A percentile compares a stretch with the other conserved stretches of the same genome.
Conservation (phyloP, 805 yeast species). For the Nakazawaea ernobii region DNA sequence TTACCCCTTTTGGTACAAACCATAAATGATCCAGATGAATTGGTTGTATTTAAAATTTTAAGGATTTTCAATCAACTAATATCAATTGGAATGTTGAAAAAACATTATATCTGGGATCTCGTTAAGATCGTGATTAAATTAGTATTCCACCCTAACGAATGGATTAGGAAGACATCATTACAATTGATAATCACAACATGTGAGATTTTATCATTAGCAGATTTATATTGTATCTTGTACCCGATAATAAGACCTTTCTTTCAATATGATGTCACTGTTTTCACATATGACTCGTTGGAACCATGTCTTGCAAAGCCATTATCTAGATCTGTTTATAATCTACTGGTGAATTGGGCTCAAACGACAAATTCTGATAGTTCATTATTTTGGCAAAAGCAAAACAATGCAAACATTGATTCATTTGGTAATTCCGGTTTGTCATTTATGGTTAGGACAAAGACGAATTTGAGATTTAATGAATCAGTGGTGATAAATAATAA, state of each 20-base stretch:
- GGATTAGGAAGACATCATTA: conserved; percentile 71
- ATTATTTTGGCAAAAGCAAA: conserved; percentile 68
- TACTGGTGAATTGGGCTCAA: conserved; percentile 66
- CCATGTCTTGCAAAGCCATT: conserved; percentile 66
- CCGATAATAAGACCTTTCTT: conserved; percentile 76
- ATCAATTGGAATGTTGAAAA: conserved; percentile 49
- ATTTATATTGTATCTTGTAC: conserved; percentile 73
- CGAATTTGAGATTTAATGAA: conserved; percentile 11
- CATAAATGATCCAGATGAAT: conserved; percentile 75
- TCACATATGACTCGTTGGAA: conserved; percentile 59
- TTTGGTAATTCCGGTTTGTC: conserved; percentile 39
- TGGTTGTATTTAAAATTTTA: conserved; percentile 68
- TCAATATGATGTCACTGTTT: conserved; percentile 67
- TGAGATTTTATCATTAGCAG: conserved; percentile 63
- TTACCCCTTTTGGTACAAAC: conserved; percentile 83
- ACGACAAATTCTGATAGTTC: conserved; percentile 42
- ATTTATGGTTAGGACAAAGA: conserved; percentile 23
- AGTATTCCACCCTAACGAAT: conserved; percentile 78
- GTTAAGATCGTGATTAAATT: conserved; percentile 47
- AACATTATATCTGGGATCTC: conserved; percentile 49
- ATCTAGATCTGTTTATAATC: conserved; percentile 56
- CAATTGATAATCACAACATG: conserved; percentile 58
- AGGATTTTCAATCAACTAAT: conserved; percentile 50
- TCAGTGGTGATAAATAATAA: conserved; percentile 25
- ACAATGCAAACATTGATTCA: conserved; percentile 24